phyloP scores from a whole-genome alignment of 1,284 basidiomycete genomes.

The Malassezia caprae region DNA sequence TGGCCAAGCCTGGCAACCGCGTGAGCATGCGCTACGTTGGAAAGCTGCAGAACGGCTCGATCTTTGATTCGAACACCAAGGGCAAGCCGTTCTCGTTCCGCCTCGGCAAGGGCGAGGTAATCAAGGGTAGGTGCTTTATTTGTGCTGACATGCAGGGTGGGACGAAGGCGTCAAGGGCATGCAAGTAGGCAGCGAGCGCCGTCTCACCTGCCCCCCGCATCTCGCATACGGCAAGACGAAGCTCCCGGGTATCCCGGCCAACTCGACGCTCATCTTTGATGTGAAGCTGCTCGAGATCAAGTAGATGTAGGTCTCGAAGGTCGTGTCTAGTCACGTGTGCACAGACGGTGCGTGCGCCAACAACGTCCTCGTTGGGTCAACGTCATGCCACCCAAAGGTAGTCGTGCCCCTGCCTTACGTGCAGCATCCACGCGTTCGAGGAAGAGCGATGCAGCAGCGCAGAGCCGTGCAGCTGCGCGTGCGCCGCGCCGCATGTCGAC shows the following conservation, averaged over 20 bases:
- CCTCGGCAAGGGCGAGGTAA: constrained; percentile 79
- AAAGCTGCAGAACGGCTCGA: constrained; percentile 70
- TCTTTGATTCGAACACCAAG: constrained; percentile 79
- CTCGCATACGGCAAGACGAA: constrained; percentile 54
- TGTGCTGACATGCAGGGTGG: constrained; percentile 53
- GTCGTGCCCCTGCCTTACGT: neutral
- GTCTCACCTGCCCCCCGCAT: constrained; percentile 62
- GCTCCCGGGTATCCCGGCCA: constrained; percentile 52
- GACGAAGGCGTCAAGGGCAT: constrained; percentile 84
- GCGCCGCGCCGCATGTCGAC: neutral
- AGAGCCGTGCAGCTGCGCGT: neutral
- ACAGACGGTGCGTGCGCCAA: neutral
- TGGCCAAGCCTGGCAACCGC: constrained; percentile 73
- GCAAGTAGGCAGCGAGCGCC: constrained; percentile 79
- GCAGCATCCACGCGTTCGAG: neutral
- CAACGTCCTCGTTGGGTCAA: too few relatives aligned
- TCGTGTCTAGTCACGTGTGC: neutral
- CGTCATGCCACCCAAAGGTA: constrained; percentile 17
- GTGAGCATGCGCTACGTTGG: constrained; percentile 83
- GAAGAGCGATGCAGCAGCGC: neutral
- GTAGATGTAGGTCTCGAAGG: constrained; percentile 27
- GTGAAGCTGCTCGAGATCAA: constrained; percentile 54
- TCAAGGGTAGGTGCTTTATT: constrained; percentile 58
- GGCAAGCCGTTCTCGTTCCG: constrained; percentile 81
- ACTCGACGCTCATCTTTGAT: constrained; percentile 54